Evolutionary conservation across 2,329 filamentous ascomycete genomes (phyloP), one percentile per base, ranked within the genome.

Genomic region (Cryphonectria parasitica): DNA sequence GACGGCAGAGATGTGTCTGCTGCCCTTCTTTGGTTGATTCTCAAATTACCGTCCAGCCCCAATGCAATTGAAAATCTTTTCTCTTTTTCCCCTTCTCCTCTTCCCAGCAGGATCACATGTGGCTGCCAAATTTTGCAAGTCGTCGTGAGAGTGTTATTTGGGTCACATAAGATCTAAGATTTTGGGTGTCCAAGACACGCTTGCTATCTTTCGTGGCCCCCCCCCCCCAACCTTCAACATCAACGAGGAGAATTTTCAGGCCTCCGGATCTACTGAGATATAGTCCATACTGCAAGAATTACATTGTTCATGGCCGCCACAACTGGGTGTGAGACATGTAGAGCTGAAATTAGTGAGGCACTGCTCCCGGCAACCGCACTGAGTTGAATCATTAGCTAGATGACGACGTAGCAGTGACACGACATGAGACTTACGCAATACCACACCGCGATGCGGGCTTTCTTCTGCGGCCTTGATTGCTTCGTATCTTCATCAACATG

Each of bases 321-420:
- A 72, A 7, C 54, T 10, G 39, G 64, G 62, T 39, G 67, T 64
- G 56, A 64, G 54, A 64, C 71, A 72, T 4, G 36, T 65, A 36
- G 69, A 43, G 39, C 45, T 71, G 25, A 69, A 66, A 49, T 49
- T 56, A 17, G 41, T 66, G 28, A 72, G 71, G 22, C 39, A 58
- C n/a, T 67, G 66, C 31, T 54, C 70, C 39, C 41, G 31, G 54
- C 71, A 72, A 28, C 67, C 62, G 34, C 71, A 72, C 71, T 72
- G 63, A 19, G 10, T 39, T 39, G 2, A 41, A 28, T 15, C 19
- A 64, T 72, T 65, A 72, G 71, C 45, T 34, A 49, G 41, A 34
- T 41, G 43, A 22, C 15, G 22, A n/a, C 19, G 41, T 17, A 34
- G 17, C 25, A 54, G 10, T 49, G 31, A 15, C 31, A 43, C 22